Conservation (phyloP, 768 basidiomycete genomes). For the Leccinum disarticulatum region DNA sequence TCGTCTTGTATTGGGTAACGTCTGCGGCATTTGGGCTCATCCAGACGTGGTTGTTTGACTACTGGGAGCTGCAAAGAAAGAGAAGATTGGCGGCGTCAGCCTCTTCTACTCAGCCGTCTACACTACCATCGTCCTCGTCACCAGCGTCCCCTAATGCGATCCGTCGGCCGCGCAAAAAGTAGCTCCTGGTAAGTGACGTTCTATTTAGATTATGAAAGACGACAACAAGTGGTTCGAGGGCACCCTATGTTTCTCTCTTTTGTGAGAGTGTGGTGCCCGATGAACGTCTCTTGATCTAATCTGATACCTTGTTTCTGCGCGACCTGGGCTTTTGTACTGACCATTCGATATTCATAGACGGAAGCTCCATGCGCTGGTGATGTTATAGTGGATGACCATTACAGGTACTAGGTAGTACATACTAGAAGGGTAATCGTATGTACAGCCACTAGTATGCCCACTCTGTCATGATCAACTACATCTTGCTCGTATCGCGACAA, state of each 20-base stretch:
- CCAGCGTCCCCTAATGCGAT: not conserved
- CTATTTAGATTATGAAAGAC: conserved; percentile 49
- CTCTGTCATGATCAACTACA: conserved; percentile 78
- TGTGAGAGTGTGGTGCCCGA: conserved; percentile 43
- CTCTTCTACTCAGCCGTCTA: not conserved
- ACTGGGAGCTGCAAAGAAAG: conserved; percentile 49
- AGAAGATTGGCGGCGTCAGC: conserved; percentile 12
- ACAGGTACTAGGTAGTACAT: not conserved
- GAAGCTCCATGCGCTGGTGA: not conserved
- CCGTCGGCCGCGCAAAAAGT: conserved; percentile 13
- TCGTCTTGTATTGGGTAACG: conserved; percentile 76
- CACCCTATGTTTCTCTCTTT: conserved; percentile 42
- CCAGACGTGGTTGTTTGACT: conserved; percentile 75
- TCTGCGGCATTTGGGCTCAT: conserved; percentile 73
- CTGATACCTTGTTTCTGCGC: conserved; percentile 47
- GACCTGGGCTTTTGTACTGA: conserved; percentile 10
- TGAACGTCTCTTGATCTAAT: conserved; percentile 91
- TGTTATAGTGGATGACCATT: not conserved
- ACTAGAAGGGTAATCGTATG: not conserved
- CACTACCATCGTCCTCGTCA: not conserved
- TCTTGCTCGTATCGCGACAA: conserved; percentile 92
- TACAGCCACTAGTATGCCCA: conserved; percentile 26
- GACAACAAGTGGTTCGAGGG: conserved; percentile 74
- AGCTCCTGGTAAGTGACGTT: conserved; percentile 21
- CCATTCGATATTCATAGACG: not conserved